Base-by-base conservation (phyloP, 2,329 filamentous ascomycete species). In the Verticillium nubilum region DNA sequence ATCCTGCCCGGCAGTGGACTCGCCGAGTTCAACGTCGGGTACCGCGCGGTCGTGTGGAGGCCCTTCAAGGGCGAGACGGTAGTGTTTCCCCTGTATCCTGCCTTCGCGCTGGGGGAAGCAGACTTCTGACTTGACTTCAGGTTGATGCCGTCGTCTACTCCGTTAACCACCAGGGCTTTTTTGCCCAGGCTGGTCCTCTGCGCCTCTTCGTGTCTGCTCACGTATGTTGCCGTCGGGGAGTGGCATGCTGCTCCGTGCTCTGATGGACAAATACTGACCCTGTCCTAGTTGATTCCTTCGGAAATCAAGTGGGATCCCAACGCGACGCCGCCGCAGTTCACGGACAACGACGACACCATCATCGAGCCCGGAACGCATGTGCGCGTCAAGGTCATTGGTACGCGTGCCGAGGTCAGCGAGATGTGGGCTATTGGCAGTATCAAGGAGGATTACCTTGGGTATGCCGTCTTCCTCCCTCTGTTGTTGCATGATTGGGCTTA, bases 351-450 rank as follows among this genome's bases (percentile, higher is more conserved):
- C 63, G 95, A 97, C 65, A 91, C 93, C 65, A 88, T 92, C 35
- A 96, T 99, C 69, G 93, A 98, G 76, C 92, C 92, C 61, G 92
- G 92, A 54, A 96, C 93, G 17, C 94, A 97, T 68, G 86, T 99
- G 64, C 90, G 95, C 54, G 86, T 98, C 65, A 97, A 97, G 78
- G 88, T 99, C 64, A 91, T 97, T 67, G 95, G 95, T 75, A 90
- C 94, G 56, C 86, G 96, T 75, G 93, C 91, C 64, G 95, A 98
- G 73, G 91, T 98, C 57, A 92, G 91, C 63, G 89, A 91, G 72
- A 96, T 99, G 85, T 97, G 90, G 83, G 95, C 94, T 37, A 96
- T 99, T 73, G 95, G 93, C 62, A 98, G 92, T 67, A 97, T 99
- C 78, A 97, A 96, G 77, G 94, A 89, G 71, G 86, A 89, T 70